Evolutionary conservation across 257 asterid genomes (phyloP).

Genomic region (Handroanthus guayacan): DNA sequence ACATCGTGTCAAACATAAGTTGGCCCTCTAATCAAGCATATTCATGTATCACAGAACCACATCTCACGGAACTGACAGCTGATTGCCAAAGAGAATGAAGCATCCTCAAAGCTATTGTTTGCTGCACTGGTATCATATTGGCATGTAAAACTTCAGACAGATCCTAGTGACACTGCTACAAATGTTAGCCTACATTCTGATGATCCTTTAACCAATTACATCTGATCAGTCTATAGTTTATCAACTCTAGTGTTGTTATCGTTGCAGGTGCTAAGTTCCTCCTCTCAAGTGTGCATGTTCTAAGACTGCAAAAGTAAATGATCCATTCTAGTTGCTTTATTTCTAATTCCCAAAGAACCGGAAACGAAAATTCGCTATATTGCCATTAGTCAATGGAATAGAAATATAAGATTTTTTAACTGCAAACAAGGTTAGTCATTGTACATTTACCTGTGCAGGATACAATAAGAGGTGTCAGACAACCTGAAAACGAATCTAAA

Average conservation of each 20-base stretch:
- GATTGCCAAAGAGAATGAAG: background rate
- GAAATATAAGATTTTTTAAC: background rate
- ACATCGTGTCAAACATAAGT: background rate
- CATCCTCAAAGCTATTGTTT: background rate
- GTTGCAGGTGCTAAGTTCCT: background rate
- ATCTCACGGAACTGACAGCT: background rate
- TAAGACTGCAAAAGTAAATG: conserved; percentile 7
- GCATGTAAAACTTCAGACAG: background rate
- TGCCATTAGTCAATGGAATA: too few relatives aligned
- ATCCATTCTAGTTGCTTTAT: background rate
- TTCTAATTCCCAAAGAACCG: conserved; percentile 1
- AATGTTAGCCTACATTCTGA: background rate
- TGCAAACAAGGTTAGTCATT: background rate
- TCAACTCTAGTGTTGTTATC: background rate
- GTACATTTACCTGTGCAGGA: background rate
- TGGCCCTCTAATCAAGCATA: too few relatives aligned
- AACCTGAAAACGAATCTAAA: conserved; percentile 21
- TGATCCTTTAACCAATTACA: background rate
- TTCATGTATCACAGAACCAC: background rate
- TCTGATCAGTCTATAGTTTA: background rate
- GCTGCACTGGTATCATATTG: background rate
- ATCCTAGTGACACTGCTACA: background rate
- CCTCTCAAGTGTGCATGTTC: conserved; percentile 9
- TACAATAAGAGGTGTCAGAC: conserved; percentile 8
- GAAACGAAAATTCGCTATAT: background rate